Percentiles rank a stretch among this genome's conserved stretches.
phyloP scores from a whole-genome alignment of 73 alveolate genomes.

The Paraurostyla sp. region DNA sequence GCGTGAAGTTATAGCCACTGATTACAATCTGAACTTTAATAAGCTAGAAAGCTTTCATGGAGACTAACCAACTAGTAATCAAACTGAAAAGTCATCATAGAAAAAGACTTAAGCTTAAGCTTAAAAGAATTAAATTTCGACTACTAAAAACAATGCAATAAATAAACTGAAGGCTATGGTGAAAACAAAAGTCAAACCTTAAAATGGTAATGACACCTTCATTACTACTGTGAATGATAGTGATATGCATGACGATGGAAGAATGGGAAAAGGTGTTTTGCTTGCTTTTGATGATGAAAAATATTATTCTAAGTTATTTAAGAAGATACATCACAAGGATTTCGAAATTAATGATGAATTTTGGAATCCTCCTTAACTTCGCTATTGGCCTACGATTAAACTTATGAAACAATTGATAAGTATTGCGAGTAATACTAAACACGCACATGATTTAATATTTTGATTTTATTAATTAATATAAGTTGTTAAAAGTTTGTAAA shows the following conservation, averaged over 20 bases:
- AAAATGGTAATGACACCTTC: too few species aligned
- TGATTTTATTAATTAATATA: too few species aligned
- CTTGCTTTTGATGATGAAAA: neutral
- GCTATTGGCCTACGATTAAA: constrained; percentile 23
- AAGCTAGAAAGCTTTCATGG: neutral
- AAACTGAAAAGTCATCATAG: neutral
- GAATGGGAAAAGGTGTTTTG: neutral
- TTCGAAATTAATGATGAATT: neutral
- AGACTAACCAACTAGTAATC: neutral
- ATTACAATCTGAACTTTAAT: neutral
- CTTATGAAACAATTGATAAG: neutral
- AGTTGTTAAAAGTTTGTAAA: too few species aligned
- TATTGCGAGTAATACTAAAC: neutral
- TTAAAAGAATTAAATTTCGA: too few species aligned
- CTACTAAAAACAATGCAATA: too few species aligned
- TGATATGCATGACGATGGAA: neutral
- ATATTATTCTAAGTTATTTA: neutral
- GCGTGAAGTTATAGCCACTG: constrained; percentile 2
- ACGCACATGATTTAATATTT: neutral
- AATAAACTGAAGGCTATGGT: too few species aligned
- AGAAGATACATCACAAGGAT: neutral
- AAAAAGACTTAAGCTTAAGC: neutral
- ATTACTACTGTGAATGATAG: neutral
- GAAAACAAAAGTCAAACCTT: too few species aligned
- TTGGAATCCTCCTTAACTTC: constrained; percentile 37